These are phyloP conservation scores for Penicillium occitanis DNA, from an alignment of 2,329 filamentous ascomycete genomes.

Conservation along the genomic window DNA sequence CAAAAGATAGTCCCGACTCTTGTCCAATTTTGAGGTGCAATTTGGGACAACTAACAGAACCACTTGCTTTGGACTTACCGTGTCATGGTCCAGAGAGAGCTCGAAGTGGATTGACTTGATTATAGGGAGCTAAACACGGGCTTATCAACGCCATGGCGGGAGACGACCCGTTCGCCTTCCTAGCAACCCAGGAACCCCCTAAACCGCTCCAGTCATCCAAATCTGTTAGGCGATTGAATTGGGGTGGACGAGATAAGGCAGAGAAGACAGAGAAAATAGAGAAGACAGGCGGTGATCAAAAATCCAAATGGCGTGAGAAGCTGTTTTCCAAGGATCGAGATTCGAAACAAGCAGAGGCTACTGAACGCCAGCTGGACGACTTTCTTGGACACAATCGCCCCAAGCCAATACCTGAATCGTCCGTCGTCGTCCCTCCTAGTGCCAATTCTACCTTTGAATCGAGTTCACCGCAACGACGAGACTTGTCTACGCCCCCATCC, in stretches of 20 bases:
- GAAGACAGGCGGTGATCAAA: constrained; percentile 26
- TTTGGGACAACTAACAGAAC: background rate
- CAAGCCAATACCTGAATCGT: constrained; percentile 24
- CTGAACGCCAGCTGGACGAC: constrained; percentile 53
- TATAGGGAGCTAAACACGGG: constrained; percentile 11
- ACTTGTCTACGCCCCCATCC: constrained; percentile 27
- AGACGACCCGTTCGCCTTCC: constrained; percentile 39
- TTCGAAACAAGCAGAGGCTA: constrained; percentile 34
- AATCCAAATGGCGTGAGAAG: constrained; percentile 51
- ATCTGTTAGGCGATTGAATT: constrained; percentile 19
- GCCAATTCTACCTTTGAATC: background rate
- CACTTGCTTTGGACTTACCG: background rate
- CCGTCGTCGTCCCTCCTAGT: constrained; percentile 22
- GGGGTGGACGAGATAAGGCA: constrained; percentile 13
- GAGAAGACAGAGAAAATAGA: background rate
- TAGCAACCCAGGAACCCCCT: constrained; percentile 32
- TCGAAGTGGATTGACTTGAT: constrained; percentile 13
- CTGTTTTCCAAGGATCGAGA: constrained; percentile 45
- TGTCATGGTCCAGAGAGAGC: constrained; percentile 17
- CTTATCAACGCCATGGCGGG: constrained; percentile 32
- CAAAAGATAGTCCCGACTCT: background rate
- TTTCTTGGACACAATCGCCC: constrained; percentile 58
- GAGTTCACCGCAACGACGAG: constrained; percentile 31
- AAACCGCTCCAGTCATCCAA: constrained; percentile 29
- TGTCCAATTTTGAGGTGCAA: background rate